A percentile compares a stretch with the other conserved stretches of the same genome.
These are phyloP conservation scores for Allomyces arbusculus DNA, from an alignment of 192 early-diverging fungal species.

Conservation along the genomic window DNA sequence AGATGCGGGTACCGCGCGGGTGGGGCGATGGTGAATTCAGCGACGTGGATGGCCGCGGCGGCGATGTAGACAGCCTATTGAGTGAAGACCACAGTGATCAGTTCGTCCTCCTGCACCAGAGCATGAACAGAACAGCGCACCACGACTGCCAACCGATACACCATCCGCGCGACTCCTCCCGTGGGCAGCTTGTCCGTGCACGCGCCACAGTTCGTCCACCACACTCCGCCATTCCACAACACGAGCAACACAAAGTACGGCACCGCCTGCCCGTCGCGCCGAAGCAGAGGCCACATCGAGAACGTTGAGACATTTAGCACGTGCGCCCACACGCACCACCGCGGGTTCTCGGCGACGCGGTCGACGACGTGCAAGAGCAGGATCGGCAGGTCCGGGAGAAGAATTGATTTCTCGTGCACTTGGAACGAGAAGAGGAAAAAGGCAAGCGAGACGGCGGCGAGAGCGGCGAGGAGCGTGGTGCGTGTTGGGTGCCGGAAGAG, in stretches of 20 bases:
- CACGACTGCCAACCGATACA: not conserved
- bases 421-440: conserved; percentile 97
- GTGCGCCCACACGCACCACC: not conserved
- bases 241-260: conserved; percentile 46
- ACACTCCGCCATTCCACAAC: conserved; percentile 52
- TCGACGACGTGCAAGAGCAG: conserved; percentile 13
- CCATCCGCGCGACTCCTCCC: conserved; percentile 1
- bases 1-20: conserved; percentile 58
- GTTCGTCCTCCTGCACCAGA: not conserved
- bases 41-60: conserved; percentile 34
- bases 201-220: not conserved
- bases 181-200: not conserved
- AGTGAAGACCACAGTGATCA: conserved; percentile 3
- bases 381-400: conserved; percentile 57
- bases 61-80: conserved; percentile 16
- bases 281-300: conserved; percentile 76
- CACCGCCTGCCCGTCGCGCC: conserved; percentile 44
- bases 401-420: conserved; percentile 92
- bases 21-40: conserved; percentile 36
- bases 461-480: conserved; percentile 37
- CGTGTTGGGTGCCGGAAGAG: conserved; percentile 35
- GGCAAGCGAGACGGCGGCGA: conserved; percentile 56
- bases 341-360: not conserved
- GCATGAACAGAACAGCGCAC: not conserved
- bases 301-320: not conserved